Evolutionary conservation across 1,139 yeast genomes (phyloP).

Genomic region (Blastobotrys malaysiensis): DNA sequence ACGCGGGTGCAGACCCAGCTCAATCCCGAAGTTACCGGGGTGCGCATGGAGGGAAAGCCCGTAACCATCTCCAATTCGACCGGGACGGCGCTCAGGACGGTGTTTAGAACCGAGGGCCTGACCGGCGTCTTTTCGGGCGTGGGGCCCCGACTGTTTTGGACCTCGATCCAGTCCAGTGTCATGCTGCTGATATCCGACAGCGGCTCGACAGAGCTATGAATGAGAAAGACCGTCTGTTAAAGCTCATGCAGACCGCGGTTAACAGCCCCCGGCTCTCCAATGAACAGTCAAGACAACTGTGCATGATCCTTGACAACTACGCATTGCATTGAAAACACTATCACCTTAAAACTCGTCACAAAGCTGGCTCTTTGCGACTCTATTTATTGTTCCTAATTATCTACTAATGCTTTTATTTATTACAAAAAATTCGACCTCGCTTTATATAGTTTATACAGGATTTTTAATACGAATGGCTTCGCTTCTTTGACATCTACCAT

Average conservation of each 20-base stretch:
- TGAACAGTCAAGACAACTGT: not conserved
- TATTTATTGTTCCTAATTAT: not conserved
- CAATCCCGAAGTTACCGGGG: conserved; percentile 7
- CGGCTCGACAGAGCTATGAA: not conserved
- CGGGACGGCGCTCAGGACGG: conserved; percentile 54
- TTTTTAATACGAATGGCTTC: too few relatives aligned
- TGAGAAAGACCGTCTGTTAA: not conserved
- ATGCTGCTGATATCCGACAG: conserved; percentile 64
- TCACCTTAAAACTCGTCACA: not conserved
- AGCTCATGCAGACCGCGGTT: not conserved
- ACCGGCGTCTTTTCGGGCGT: conserved; percentile 86
- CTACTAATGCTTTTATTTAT: not conserved
- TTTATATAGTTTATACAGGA: not conserved
- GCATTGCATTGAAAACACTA: not conserved
- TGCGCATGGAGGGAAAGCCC: conserved; percentile 9
- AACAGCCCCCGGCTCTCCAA: not conserved
- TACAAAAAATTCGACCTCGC: not conserved
- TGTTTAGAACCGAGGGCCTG: conserved; percentile 70
- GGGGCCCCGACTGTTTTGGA: conserved; percentile 95
- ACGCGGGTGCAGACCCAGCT: conserved; percentile 83
- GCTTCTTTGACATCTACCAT: too few relatives aligned
- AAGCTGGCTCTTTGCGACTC: not conserved
- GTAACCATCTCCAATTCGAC: conserved; percentile 44
- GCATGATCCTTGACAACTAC: not conserved
- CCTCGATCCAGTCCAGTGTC: conserved; percentile 89